Conservation (phyloP, 1,284 basidiomycete genomes). For the Mixia osmundae region DNA sequence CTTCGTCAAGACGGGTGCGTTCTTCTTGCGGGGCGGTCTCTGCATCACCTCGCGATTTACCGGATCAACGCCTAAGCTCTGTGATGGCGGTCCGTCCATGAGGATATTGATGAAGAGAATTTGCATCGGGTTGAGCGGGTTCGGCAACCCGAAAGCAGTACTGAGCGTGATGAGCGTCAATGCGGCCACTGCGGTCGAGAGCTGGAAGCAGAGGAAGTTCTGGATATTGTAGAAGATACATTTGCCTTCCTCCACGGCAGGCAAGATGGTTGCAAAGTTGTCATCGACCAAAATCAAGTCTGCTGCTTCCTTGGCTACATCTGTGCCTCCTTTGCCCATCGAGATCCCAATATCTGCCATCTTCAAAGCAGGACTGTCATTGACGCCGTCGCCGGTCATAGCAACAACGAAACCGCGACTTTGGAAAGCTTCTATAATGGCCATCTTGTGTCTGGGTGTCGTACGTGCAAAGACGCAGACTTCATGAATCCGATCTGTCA, state of each 20-base stretch:
- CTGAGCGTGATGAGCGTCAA: slow-evolving; percentile 82
- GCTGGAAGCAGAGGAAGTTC: slow-evolving; percentile 89
- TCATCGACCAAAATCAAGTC: slow-evolving; percentile 94
- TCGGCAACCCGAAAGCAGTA: slow-evolving; percentile 64
- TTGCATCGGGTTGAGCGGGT: slow-evolving; percentile 94
- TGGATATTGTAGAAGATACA: slow-evolving; percentile 97
- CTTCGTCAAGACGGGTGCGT: slow-evolving; percentile 58
- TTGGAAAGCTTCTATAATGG: slow-evolving; percentile 82
- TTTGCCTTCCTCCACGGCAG: slow-evolving; percentile 79
- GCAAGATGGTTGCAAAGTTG: slow-evolving; percentile 81
- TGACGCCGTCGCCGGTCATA: slow-evolving; percentile 61
- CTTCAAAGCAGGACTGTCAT: slow-evolving; percentile 87
- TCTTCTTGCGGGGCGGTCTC: slow-evolving; percentile 64
- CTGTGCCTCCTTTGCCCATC: slow-evolving; percentile 85
- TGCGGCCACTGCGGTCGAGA: slow-evolving; percentile 86
- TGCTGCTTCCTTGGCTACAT: slow-evolving; percentile 94
- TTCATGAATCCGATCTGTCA: slow-evolving; percentile 53
- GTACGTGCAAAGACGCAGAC: slow-evolving; percentile 83
- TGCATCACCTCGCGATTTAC: slow-evolving; percentile 76
- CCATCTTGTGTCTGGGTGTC: slow-evolving; percentile 91
- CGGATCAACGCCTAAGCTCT: slow-evolving; percentile 88
- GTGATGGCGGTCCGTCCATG: slow-evolving; percentile 95
- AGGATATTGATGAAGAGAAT: slow-evolving; percentile 97
- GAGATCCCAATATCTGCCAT: slow-evolving; percentile 95
- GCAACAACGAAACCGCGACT: slow-evolving; percentile 68